These are phyloP conservation scores for Apiosordaria backusii DNA, from an alignment of 495 filamentous ascomycete species.

Conservation along the genomic window DNA sequence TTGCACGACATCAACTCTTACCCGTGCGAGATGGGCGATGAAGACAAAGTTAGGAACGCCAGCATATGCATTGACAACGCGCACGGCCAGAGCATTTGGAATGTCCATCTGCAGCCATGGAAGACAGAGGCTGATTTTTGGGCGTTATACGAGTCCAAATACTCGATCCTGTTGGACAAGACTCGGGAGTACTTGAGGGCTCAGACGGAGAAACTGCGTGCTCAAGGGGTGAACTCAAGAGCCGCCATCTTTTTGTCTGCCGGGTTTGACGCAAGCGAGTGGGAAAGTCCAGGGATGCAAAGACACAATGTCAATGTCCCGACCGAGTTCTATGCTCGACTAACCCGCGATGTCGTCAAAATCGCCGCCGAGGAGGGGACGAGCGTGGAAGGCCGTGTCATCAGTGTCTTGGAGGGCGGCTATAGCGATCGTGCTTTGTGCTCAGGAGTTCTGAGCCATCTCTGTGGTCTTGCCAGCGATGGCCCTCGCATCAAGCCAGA, in stretches of 20 bases:
- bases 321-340: constrained; percentile 89
- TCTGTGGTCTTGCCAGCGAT: constrained; percentile 68
- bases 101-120: constrained; percentile 90
- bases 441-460: constrained; percentile 82
- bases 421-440: constrained; percentile 89
- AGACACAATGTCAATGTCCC: constrained; percentile 91
- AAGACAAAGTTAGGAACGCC: constrained; percentile 85
- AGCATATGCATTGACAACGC: constrained; percentile 89
- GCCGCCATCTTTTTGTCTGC: constrained; percentile 92
- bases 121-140: constrained; percentile 80
- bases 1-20: constrained; percentile 97
- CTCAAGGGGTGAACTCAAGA: constrained; percentile 55
- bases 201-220: constrained; percentile 61
- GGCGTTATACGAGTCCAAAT: constrained; percentile 74
- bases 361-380: constrained; percentile 78
- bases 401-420: constrained; percentile 92
- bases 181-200: constrained; percentile 67
- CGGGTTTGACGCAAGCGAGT: constrained; percentile 94
- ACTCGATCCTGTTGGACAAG: constrained; percentile 72
- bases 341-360: constrained; percentile 77
- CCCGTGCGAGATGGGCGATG: constrained; percentile 85
- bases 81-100: constrained; percentile 91
- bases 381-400: constrained; percentile 73
- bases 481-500: constrained; percentile 40
- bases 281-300: constrained; percentile 90